Percentiles rank a stretch among this genome's conserved stretches.
Evolutionary conservation across 169 alveolate genomes (phyloP).

Genomic region (Babesia bigemina): DNA sequence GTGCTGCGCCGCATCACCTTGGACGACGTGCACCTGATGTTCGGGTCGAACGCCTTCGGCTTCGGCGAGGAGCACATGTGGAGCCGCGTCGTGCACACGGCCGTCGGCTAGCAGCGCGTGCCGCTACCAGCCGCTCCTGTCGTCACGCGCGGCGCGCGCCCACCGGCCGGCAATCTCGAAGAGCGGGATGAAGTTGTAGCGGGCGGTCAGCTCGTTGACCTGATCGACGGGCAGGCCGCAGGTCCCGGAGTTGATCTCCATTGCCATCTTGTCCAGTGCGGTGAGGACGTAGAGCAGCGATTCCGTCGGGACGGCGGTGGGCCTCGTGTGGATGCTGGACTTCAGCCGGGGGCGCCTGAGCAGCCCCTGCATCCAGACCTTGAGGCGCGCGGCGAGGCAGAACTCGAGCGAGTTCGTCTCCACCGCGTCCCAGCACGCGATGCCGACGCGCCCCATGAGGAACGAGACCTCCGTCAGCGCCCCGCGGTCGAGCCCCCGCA

Average conservation of each 20-base stretch:
- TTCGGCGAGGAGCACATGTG: constrained; percentile 45
- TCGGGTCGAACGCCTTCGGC: constrained; percentile 55
- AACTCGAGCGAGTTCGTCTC: constrained; percentile 47
- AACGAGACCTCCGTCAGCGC: constrained; percentile 54
- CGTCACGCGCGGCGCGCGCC: neutral
- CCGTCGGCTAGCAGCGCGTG: neutral
- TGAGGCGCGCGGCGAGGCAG: constrained; percentile 29
- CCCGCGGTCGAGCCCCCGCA: constrained; percentile 1
- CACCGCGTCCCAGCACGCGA: constrained; percentile 64
- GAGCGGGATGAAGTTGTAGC: constrained; percentile 63
- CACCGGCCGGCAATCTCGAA: constrained; percentile 53
- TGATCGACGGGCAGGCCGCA: constrained; percentile 38
- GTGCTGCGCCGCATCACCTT: constrained; percentile 55
- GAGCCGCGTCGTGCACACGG: constrained; percentile 55
- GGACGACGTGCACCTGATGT: constrained; percentile 48
- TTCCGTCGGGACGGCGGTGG: constrained; percentile 33
- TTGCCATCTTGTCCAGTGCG: constrained; percentile 20
- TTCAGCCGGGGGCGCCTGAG: constrained; percentile 41
- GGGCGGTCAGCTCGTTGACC: constrained; percentile 51
- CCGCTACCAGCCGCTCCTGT: neutral
- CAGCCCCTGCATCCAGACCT: constrained; percentile 52
- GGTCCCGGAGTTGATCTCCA: constrained; percentile 45
- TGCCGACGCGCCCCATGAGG: constrained; percentile 63
- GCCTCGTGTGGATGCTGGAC: constrained; percentile 41
- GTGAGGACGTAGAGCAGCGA: constrained; percentile 40